Percentiles rank a stretch among this genome's conserved stretches.
These are phyloP conservation scores for Hydnomerulius pinastri DNA, from an alignment of 768 basidiomycete species.

Conservation along the genomic window DNA sequence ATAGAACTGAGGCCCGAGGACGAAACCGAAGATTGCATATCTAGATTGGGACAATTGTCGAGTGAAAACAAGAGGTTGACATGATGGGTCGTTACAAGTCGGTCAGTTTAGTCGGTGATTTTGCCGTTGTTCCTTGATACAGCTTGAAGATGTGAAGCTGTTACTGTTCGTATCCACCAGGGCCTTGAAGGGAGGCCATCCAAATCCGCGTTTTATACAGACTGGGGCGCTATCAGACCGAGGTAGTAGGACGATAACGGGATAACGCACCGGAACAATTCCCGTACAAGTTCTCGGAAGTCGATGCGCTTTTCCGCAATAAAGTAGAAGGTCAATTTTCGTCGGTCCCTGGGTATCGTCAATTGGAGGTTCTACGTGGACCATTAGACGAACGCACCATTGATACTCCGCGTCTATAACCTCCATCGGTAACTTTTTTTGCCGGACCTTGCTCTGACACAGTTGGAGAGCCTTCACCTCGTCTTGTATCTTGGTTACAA, in stretches of 20 bases:
- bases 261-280: constrained; percentile 74
- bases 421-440: constrained; percentile 97
- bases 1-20: constrained; percentile 14
- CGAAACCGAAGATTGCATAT: constrained; percentile 27
- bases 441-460: constrained; percentile 88
- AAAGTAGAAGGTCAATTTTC: constrained; percentile 98
- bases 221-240: constrained; percentile 36
- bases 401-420: constrained; percentile 99
- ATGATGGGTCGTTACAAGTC: constrained; percentile 24
- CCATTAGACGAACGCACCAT: constrained; percentile 59
- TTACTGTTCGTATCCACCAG: constrained; percentile 46
- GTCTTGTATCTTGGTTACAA: constrained; percentile 84
- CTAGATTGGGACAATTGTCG: constrained; percentile 27
- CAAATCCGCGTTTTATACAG: constrained; percentile 94
- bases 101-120: constrained; percentile 15
- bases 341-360: constrained; percentile 73
- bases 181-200: constrained; percentile 83
- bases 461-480: constrained; percentile 90
- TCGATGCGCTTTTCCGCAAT: constrained; percentile 94
- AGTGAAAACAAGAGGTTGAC: constrained; percentile 9
- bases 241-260: constrained; percentile 5
- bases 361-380: not conserved
- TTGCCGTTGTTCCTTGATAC: constrained; percentile 9
- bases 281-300: constrained; percentile 94
- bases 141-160: not conserved